Evolutionary conservation across 1,139 yeast genomes (phyloP).

Genomic region (Kodamaea fungicola): DNA sequence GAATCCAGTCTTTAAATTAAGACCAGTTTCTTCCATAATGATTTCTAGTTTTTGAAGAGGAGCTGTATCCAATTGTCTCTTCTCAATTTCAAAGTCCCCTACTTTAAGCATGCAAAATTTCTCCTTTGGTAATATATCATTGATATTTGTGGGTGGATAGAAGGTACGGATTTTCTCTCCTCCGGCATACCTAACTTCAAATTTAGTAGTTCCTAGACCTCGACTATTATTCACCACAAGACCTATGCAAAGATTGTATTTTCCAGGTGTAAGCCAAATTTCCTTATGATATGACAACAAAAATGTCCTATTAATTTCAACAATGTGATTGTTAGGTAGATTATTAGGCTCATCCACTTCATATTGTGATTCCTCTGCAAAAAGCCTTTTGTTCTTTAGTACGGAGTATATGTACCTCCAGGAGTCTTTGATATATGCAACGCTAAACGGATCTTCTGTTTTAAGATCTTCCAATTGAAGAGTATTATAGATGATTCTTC

Average conservation of each 20-base stretch:
- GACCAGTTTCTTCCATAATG: conserved; percentile 59
- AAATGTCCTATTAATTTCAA: conserved; percentile 48
- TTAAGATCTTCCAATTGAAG: conserved; percentile 18
- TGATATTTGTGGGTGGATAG: conserved; percentile 56
- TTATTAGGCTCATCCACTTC: conserved; percentile 49
- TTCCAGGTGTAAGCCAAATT: conserved; percentile 50
- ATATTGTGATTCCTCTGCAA: conserved; percentile 51
- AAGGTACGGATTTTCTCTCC: conserved; percentile 32
- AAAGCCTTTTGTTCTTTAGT: conserved; percentile 48
- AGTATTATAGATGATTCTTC: conserved; percentile 34
- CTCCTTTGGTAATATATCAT: conserved; percentile 53
- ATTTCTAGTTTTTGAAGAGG: conserved; percentile 37
- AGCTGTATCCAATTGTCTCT: neutral
- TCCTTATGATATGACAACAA: conserved; percentile 45
- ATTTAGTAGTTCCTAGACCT: conserved; percentile 60
- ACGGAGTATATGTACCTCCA: conserved; percentile 55
- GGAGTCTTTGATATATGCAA: conserved; percentile 43
- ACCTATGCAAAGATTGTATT: conserved; percentile 50
- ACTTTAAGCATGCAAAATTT: conserved; percentile 50
- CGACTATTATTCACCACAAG: conserved; percentile 49
- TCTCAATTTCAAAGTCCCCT: conserved; percentile 44
- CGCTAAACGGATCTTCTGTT: conserved; percentile 6
- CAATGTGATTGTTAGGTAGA: conserved; percentile 42
- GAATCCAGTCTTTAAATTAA: conserved; percentile 53
- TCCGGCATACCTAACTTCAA: conserved; percentile 37